These are phyloP conservation scores for Neurospora sp. DNA, from an alignment of 495 filamentous ascomycete species.

Conservation along the genomic window DNA sequence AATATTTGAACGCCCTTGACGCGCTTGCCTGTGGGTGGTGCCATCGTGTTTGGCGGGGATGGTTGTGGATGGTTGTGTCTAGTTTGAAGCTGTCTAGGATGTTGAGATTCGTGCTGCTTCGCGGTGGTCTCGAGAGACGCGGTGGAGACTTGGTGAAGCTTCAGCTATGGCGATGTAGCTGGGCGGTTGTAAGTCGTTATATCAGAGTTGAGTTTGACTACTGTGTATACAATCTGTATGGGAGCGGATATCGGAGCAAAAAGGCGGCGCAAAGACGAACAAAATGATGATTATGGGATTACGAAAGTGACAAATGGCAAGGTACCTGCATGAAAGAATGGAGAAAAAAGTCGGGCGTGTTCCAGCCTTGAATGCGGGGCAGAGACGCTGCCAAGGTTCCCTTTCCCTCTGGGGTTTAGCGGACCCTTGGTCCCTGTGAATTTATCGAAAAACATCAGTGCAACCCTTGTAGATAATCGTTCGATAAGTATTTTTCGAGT, in stretches of 20 bases:
- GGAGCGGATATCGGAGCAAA: neutral
- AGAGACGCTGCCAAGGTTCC: neutral
- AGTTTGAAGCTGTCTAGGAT: neutral
- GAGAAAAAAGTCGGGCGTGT: neutral
- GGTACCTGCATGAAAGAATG: neutral
- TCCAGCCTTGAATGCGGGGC: conserved; percentile 19
- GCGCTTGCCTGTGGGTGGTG: conserved; percentile 45
- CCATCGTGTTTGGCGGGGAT: conserved; percentile 25
- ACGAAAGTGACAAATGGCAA: neutral
- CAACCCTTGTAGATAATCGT: conserved; percentile 4
- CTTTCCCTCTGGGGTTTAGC: neutral
- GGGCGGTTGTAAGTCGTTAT: neutral
- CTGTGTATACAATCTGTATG: too few species aligned
- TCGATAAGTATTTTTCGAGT: neutral
- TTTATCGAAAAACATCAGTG: conserved; percentile 1
- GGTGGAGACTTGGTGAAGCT: neutral
- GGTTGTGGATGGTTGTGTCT: neutral
- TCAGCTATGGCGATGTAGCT: neutral
- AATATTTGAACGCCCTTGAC: conserved; percentile 63
- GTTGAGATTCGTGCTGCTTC: neutral
- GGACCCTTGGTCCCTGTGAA: neutral
- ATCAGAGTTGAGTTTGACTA: neutral
- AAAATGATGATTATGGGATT: neutral
- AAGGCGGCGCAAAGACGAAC: neutral
- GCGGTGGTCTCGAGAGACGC: neutral